Evolutionary conservation across 2,329 filamentous ascomycete species (phyloP), one percentile per base, ranked within the genome.

Genomic region (Cladosporium cucumerinum): DNA sequence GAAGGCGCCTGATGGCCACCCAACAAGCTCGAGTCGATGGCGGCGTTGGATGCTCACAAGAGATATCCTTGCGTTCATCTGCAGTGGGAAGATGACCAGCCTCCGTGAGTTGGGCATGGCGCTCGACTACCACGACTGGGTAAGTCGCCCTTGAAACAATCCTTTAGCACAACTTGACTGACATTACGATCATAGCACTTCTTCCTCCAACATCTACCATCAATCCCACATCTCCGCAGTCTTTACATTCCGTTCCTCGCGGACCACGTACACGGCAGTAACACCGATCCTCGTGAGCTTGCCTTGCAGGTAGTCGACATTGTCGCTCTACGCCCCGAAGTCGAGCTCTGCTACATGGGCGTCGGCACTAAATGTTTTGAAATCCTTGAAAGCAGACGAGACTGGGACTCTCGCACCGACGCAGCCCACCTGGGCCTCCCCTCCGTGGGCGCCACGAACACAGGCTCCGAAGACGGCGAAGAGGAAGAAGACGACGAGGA

Each of bases 321-420:
- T 54, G 87, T 94, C 62, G 87, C 89, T 14, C 81, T 95, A 18
- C 85, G 90, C 5, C 89, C 90, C 0, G 90, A 93, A 70, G 85
- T 93, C 28, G 87, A 89, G 72, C 82, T 95, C 16, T 91, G 88
- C 75, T 94, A 93, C 72, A 84, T 94, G 70, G 92, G 89, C 21
- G 85, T 95, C 62, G 83, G 84, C n/a, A 81, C 81, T 48, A 93
- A 93, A 76, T 95, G 92, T 76, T 95, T 91, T 72, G 91, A 95
- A 75, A 89, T 95, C 34, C 78, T 93, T 8, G 91, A 95, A 75
- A 83, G 82, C 59, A 80, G 82, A 57, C 78, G 79, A 11, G 74
- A 74, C 18, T 62, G 60, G 52, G 59, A 61, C 25, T 39, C 55
- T 11, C 48, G 78, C 30, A 73, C 79, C 18, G 78, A 78, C 18